Evolutionary conservation across 305 asterid species (phyloP), one percentile per base, ranked within the genome.

Genomic region (Solanum chacoense): DNA sequence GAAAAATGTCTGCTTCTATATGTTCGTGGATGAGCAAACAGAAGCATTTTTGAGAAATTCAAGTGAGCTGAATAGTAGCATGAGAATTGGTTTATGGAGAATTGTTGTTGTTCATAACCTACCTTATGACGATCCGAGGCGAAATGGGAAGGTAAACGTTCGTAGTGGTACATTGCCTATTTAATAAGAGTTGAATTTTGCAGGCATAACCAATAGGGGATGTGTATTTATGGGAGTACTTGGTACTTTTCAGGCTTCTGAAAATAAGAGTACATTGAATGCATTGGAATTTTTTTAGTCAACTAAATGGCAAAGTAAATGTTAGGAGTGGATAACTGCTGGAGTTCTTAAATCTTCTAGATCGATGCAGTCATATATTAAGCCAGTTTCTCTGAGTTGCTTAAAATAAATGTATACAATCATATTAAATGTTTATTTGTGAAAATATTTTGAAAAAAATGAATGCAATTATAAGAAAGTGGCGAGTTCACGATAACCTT

Each of bases 21-120:
- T 96, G 99, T 94, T 96, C 79, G 96, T 95, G 94, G 99, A 96
- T 92, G 93, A 93, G 71, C 96, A 93, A 91, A 96, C 98, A 5
- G 95, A 95, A 78, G 87, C 89, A 29, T 93, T 92, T 85, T 90
- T 95, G 90, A 93, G 93, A 90, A 94, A 94, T 89, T 90, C 95
- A 63, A 90, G 93, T 85, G 95, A 93, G 86, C 91, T 95, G 87
- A 95, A 93, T 42, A 88, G 90, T 90, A 91, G 92, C 93, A 92
- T 91, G 89, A 95, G 91, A 90, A 94, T 92, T 91, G 98, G 99
- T 65, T 80, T 93, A 74, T 96, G 99, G 99, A 93, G 96, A 91
- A 93, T 94, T 75, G 94, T 95, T 85, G 97, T 94, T 38, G 98
- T 96, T 88, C 96, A 65, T 88, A 95, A 94, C 91, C 94, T 95